A percentile compares a stretch with the other conserved stretches of the same genome.
phyloP scores from a whole-genome alignment of 805 yeast genomes.

The Starmera quercuum region DNA sequence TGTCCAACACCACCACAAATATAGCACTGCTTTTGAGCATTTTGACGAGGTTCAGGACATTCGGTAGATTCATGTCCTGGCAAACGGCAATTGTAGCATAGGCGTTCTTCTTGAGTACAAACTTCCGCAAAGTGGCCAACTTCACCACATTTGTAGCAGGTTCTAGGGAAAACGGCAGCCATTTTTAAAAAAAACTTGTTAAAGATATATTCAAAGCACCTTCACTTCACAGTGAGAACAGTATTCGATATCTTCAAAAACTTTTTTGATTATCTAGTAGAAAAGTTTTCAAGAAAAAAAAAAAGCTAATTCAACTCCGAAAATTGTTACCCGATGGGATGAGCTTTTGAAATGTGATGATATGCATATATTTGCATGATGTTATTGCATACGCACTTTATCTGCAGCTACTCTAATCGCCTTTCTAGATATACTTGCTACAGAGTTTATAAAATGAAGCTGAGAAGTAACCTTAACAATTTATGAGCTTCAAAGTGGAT shows the following conservation, averaged over 20 bases:
- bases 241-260: neutral
- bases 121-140: constrained; percentile 86
- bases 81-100: constrained; percentile 88
- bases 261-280: neutral
- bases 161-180: constrained; percentile 48
- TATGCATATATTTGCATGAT: no score
- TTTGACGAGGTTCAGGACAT: constrained; percentile 84
- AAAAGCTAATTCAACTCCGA: neutral
- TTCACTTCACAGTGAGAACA: no score
- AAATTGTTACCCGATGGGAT: constrained; percentile 4
- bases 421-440: no score
- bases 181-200: constrained; percentile 5
- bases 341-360: constrained; percentile 2
- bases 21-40: constrained; percentile 83
- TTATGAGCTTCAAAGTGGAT: constrained; percentile 1
- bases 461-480: neutral
- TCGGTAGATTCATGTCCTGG: constrained; percentile 87
- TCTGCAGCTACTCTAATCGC: no score
- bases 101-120: constrained; percentile 76
- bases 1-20: constrained; percentile 90
- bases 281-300: neutral
- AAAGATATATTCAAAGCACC: no score
- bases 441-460: no score
- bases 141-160: constrained; percentile 90
- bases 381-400: no score